phyloP scores from a whole-genome alignment of 495 filamentous ascomycete species.

The Xylaria palmicola region DNA sequence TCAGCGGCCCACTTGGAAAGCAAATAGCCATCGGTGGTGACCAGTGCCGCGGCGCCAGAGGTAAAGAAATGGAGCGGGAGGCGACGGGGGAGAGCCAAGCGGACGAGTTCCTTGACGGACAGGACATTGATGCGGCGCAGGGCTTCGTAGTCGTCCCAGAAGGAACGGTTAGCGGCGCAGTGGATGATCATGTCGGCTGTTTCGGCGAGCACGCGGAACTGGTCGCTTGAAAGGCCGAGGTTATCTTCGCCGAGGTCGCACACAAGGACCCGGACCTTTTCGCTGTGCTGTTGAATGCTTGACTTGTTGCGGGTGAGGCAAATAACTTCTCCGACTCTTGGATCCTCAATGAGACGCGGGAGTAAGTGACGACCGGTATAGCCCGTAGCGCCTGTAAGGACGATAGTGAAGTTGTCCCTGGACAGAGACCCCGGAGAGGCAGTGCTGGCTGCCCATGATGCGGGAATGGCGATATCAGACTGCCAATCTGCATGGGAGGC shows the following conservation, averaged over 20 bases:
- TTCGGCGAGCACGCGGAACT: background rate
- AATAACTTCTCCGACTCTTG: constrained; percentile 19
- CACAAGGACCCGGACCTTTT: background rate
- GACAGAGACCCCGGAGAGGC: background rate
- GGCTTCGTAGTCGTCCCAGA: constrained; percentile 41
- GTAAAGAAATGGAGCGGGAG: background rate
- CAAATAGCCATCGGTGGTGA: background rate
- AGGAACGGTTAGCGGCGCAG: constrained; percentile 47
- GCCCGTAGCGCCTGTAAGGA: constrained; percentile 37
- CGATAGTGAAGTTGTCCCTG: background rate
- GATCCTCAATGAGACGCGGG: background rate
- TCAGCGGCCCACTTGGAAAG: background rate
- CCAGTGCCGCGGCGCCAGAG: background rate
- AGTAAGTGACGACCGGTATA: constrained; percentile 26
- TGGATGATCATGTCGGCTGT: constrained; percentile 40
- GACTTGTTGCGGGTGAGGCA: background rate
- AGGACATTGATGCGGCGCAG: constrained; percentile 38
- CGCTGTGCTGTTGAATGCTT: background rate
- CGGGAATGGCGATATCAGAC: background rate
- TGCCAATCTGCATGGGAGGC: background rate
- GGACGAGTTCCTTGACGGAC: background rate
- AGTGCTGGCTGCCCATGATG: background rate
- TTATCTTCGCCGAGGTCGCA: background rate
- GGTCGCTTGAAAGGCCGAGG: background rate
- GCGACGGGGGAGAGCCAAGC: background rate